Evolutionary conservation across 306 rosid genomes (phyloP).

Genomic region (Trifolium fragiferum): DNA sequence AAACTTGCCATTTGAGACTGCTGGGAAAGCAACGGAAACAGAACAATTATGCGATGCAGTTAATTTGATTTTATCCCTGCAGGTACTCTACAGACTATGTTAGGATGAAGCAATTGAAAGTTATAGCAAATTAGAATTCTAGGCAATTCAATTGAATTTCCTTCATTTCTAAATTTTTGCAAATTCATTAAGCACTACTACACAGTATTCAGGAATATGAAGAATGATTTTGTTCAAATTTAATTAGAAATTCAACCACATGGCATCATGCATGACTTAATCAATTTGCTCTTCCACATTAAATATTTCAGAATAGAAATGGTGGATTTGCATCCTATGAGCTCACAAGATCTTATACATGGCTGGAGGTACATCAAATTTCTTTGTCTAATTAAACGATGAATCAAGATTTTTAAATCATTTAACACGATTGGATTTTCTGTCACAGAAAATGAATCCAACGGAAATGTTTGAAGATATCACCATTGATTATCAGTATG

Average conservation of each 20-base stretch:
- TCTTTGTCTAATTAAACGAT: background rate
- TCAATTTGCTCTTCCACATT: background rate
- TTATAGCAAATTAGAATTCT: too few relatives aligned
- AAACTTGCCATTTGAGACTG: conserved; percentile 55
- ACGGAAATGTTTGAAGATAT: conserved; percentile 67
- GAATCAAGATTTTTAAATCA: background rate
- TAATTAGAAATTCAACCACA: conserved; percentile 1
- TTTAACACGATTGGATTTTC: conserved; percentile 29
- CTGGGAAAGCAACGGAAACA: conserved; percentile 52
- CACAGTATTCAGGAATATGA: background rate
- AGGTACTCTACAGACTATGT: conserved; percentile 36
- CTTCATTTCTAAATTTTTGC: background rate
- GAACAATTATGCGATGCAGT: conserved; percentile 59
- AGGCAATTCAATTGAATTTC: too few relatives aligned
- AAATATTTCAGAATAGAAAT: conserved; percentile 54
- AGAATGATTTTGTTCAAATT: conserved; percentile 10
- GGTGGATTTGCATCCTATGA: conserved; percentile 91
- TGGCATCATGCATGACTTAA: conserved; percentile 1
- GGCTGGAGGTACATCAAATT: conserved; percentile 61
- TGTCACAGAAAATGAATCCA: conserved; percentile 67
- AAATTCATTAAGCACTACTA: background rate
- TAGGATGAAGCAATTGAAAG: background rate
- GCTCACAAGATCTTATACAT: conserved; percentile 77
- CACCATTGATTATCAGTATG: conserved; percentile 77
- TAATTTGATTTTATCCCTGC: conserved; percentile 63